Percentiles rank a stretch among this genome's conserved stretches.
phyloP scores from a whole-genome alignment of 139 green algal genomes.

The Chlorella sp. region DNA sequence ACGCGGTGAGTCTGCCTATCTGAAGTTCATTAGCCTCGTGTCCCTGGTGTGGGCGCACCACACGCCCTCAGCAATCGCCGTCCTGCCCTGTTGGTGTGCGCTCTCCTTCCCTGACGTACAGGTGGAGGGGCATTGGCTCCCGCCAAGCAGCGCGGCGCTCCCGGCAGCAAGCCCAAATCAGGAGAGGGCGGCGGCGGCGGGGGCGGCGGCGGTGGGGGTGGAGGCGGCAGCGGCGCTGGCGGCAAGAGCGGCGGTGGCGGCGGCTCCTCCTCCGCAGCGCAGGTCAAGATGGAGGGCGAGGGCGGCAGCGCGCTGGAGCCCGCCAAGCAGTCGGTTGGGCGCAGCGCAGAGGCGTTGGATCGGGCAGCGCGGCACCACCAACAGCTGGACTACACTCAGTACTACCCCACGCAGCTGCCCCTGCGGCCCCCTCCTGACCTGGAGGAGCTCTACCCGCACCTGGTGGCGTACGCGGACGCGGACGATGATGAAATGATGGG shows the following conservation, averaged over 20 bases:
- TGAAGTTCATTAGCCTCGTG: no score
- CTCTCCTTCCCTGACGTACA: not conserved
- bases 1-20: no score
- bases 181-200: not conserved
- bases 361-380: not conserved
- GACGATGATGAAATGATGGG: not conserved
- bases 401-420: slow-evolving; percentile 5
- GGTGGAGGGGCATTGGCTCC: slow-evolving; percentile 4
- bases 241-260: not conserved
- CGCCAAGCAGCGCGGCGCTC: not conserved
- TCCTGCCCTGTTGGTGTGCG: not conserved
- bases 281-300: not conserved
- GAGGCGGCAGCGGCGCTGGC: not conserved
- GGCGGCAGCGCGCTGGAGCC: no score
- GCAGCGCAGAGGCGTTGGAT: not conserved
- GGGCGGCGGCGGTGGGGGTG: not conserved
- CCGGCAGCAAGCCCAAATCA: not conserved
- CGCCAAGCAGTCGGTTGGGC: not conserved
- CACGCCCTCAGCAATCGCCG: not conserved
- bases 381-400: slow-evolving; percentile 10
- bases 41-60: no score
- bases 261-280: no score
- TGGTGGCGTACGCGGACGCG: not conserved
- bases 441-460: not conserved
- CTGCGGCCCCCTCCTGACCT: not conserved